Evolutionary conservation across 257 asterid species (phyloP).

Genomic region (Nicotiana undulata): DNA sequence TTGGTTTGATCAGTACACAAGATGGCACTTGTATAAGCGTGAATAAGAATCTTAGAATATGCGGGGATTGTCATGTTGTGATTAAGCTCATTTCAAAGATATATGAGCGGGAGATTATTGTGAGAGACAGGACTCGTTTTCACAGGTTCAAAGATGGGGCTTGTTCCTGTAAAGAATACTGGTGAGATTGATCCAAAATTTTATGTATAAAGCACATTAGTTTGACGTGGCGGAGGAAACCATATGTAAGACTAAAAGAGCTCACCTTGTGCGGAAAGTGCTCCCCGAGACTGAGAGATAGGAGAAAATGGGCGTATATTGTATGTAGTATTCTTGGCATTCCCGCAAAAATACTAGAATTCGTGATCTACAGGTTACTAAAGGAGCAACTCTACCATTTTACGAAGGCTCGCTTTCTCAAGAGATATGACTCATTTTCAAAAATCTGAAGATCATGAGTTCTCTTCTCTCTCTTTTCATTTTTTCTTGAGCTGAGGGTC

Average conservation of each 20-base stretch:
- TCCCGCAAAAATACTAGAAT: background rate
- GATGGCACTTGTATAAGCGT: constrained; percentile 46
- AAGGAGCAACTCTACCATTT: background rate
- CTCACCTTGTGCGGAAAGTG: background rate
- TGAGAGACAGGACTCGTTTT: constrained; percentile 83
- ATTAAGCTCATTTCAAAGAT: constrained; percentile 72
- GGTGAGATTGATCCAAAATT: constrained; percentile 33
- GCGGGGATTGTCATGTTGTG: constrained; percentile 88
- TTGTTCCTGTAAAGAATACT: constrained; percentile 78
- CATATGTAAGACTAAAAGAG: background rate
- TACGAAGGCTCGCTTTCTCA: background rate
- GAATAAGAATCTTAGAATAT: constrained; percentile 85
- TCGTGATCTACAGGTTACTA: background rate
- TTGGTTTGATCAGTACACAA: constrained; percentile 57
- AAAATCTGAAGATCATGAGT: background rate
- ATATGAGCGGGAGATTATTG: constrained; percentile 60
- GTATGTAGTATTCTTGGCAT: background rate
- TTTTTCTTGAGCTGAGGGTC: too few relatives aligned
- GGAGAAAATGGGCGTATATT: background rate
- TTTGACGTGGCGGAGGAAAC: background rate
- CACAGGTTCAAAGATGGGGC: constrained; percentile 67
- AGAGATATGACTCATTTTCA: background rate
- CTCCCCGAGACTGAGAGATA: background rate
- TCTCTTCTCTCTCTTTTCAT: too few relatives aligned
- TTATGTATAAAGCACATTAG: background rate